Evolutionary conservation across 2,329 filamentous ascomycete species (phyloP), one percentile per base, ranked within the genome.

Genomic region (Cladophialophora psammophila): DNA sequence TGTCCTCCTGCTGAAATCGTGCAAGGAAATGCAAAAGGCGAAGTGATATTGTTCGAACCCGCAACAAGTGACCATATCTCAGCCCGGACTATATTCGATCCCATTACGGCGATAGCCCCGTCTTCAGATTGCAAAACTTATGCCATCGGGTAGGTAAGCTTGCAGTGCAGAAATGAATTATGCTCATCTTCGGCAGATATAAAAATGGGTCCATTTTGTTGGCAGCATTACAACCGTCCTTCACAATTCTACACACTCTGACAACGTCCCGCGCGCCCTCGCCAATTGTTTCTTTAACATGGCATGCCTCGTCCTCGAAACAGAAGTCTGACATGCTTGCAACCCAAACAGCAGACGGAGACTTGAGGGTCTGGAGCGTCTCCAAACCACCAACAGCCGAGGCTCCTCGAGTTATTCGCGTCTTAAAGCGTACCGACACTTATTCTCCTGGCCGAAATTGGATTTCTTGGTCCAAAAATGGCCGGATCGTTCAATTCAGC

Each of bases 391-490:
- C 77, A 85, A 89, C 77, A 79, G 86, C 73, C 56, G 91, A 97
- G 72, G 85, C 90, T 18, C 94, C 94, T 40, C 94, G 94, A 75
- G 91, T 97, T 7, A 96, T 98, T 67, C 87, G 95, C 69, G 90
- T 96, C 34, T 82, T 99, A 57, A 94, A 92, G 77, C 86, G 91
- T 73, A 89, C 89, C 7, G 67, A 72, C 38, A 89, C 89, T 71
- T 89, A 86, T 72, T 82, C 88, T 38, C 81, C 88, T 2, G 93
- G 93, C 1, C 90, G 92, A 42, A 97, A 96, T 77, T 99, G 95
- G 95, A 94, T 97, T 84, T 91, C 89, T 20, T 99, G 95, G 95
- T 98, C 95, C 0, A 98, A 97, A 81, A 98, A 97, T 81, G 95
- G 95, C 45, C 91, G 94, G 72, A 93, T 99, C 71, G 89, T 99